Evolutionary conservation across 129 eudicot species (phyloP), one percentile per base, ranked within the genome.

Genomic region (Centrapalus pauciflorus): DNA sequence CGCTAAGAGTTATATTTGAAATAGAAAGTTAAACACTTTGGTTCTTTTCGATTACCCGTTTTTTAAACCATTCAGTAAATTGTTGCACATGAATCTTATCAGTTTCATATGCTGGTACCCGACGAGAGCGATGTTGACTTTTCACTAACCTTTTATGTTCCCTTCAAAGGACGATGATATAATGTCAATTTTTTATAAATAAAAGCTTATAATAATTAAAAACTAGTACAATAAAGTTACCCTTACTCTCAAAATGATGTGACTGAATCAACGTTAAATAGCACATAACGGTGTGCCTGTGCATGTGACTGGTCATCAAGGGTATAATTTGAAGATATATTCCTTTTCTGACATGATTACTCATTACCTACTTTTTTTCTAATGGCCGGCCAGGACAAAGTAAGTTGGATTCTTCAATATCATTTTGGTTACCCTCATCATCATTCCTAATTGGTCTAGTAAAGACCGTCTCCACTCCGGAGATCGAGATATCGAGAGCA

Each of bases 401-500:
- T 0, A 21, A 12, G 69, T 38, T 40, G 14, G 14, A 40, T 43
- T 41, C 40, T 41, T 63, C 38, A 63, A 41, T 41, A 4, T 13
- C 25, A 63, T 63, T 63, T 41, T 63, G 69, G 13, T 40, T 9
- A 40, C 34, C 55, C 11, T 40, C 69, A 41, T 63, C 38, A 63
- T 63, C 55, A 63, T 63, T 40, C 25, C 69, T 40, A 0, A 21
- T 38, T 25, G 24, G 37, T 63, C 55, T 63, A n/a, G 37, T 24
- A 25, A 63, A 63, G 4, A 63, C 1, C 4, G 71, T 48, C 49
- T 70, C 38, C 0, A 70, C 40, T 13, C 41, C 23, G 0, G 35
- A 27, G n/a, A n/a, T n/a, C n/a, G n/a, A 69, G 40, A 26, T 55
- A 55, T 37, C 38, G 13, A 20, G 66, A 69, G 50, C 43, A 69